A percentile compares a stretch with the other conserved stretches of the same genome.
These are phyloP conservation scores for Alisma plantagoaquatica DNA, from an alignment of 106 monocot species.

Conservation along the genomic window DNA sequence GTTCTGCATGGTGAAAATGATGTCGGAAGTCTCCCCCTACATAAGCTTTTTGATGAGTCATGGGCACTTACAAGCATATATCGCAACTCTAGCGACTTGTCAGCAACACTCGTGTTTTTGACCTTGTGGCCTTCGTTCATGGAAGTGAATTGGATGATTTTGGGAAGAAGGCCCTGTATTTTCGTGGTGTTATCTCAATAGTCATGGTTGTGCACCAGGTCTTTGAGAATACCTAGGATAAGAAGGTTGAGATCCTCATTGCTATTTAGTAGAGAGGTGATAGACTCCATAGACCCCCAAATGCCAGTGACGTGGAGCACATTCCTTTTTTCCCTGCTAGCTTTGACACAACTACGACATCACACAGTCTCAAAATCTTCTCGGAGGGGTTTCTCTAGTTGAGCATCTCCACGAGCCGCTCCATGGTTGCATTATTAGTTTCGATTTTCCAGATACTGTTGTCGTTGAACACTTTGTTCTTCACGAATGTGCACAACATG, in stretches of 20 bases:
- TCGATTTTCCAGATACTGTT: slow-evolving; percentile 50
- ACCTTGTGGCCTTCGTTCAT: too few species aligned
- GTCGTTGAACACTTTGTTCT: slow-evolving; percentile 12
- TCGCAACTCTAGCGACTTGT: slow-evolving; percentile 30
- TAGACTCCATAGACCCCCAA: slow-evolving; percentile 52
- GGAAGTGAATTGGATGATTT: slow-evolving; percentile 61
- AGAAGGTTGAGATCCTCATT: slow-evolving; percentile 9
- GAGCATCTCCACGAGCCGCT: slow-evolving; percentile 58
- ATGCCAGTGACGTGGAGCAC: slow-evolving; percentile 46
- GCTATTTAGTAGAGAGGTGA: slow-evolving; percentile 30
- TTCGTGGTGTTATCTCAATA: slow-evolving; percentile 44
- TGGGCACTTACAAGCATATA: slow-evolving; percentile 28
- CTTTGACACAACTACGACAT: slow-evolving; percentile 40
- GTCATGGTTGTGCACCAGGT: slow-evolving; percentile 32
- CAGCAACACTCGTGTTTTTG: too few species aligned
- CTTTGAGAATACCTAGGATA: slow-evolving; percentile 42
- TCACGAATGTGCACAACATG: slow-evolving; percentile 34
- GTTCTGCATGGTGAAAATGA: slow-evolving; percentile 46
- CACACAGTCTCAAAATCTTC: slow-evolving; percentile 31
- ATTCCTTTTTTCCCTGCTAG: slow-evolving; percentile 34
- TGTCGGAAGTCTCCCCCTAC: slow-evolving; percentile 30
- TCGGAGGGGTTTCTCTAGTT: slow-evolving; percentile 44
- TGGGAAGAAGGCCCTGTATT: slow-evolving; percentile 34
- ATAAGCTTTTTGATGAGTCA: slow-evolving; percentile 30
- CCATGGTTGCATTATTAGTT: slow-evolving; percentile 21